Evolutionary conservation across 257 asterid species (phyloP), one percentile per base, ranked within the genome.

Genomic region (Scutellaria barbata): DNA sequence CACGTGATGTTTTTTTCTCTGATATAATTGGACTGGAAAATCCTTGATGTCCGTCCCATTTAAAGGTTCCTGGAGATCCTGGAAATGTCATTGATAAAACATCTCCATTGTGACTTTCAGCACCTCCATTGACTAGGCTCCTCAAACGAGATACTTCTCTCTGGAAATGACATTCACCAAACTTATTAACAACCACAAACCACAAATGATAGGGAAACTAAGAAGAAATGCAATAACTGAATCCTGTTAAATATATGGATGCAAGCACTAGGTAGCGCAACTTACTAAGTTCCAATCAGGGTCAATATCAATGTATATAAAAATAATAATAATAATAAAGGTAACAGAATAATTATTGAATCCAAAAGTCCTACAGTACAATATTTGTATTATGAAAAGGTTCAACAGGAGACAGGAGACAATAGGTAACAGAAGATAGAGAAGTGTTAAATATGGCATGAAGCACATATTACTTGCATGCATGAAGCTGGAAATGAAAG

Each of bases 41-140:
- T 33, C 90, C 96, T 70, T 77, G 87, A 53, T 83, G 80, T 62
- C 95, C 94, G 59, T 88, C 97, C 97, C 96, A 88, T 79, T 87
- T 90, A 41, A 90, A 82, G 47, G 85, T 74, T 80, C 87, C 73
- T n/a, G 78, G 78, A 66, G 78, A 74, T 66, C 78, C 96, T 30
- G 96, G 90, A 79, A 84, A 81, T 35, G 88, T 62, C 47, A 84
- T 67, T 52, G 90, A 59, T 74, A 80, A 70, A 54, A 71, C 76
- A 75, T 88, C 90, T 48, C 37, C 77, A 62, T 85, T 95, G 65
- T 85, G 79, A 81, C 82, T 76, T 76, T 88, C 97, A 80, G 77
- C 80, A 63, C 92, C 96, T 80, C 93, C 96, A 73, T 81, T 81
- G 50, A 71, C 87, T 57, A 84, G 74, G 83, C 81, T 75, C 84